Conservation (phyloP, 345 rosid genomes). For the Populus pruinosa region DNA sequence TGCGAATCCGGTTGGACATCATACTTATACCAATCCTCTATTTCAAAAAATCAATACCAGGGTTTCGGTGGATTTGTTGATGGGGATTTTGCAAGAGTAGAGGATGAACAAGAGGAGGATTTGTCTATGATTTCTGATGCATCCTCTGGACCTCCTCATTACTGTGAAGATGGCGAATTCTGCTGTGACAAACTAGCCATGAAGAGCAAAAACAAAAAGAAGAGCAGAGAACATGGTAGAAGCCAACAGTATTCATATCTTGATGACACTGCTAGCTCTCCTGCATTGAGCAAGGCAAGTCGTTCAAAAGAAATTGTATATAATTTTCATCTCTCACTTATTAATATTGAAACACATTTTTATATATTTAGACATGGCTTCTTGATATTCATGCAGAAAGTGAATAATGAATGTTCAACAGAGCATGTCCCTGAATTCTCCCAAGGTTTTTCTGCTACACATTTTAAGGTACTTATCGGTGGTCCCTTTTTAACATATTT, state of each 20-base stretch:
- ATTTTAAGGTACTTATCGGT: constrained; percentile 33
- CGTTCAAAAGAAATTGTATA: neutral
- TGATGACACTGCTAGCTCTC: constrained; percentile 82
- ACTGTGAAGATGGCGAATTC: constrained; percentile 30
- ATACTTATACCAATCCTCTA: constrained; percentile 63
- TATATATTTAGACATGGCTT: neutral
- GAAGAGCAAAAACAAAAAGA: constrained; percentile 37
- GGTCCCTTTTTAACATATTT: neutral
- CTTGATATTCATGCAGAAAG: constrained; percentile 30
- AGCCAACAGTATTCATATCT: constrained; percentile 41
- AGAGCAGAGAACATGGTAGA: constrained; percentile 30
- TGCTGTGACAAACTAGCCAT: constrained; percentile 31
- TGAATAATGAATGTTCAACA: constrained; percentile 31
- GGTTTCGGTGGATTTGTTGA: constrained; percentile 22
- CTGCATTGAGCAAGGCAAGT: constrained; percentile 49
- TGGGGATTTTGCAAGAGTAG: constrained; percentile 14
- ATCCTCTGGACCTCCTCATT: constrained; percentile 71
- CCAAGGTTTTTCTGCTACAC: constrained; percentile 47
- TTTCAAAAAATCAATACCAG: constrained; percentile 26
- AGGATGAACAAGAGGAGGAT: constrained; percentile 45
- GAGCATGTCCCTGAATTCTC: constrained; percentile 39
- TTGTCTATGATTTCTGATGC: constrained; percentile 93
- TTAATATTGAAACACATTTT: too few relatives aligned
- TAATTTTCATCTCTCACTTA: neutral
- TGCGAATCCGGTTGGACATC: constrained; percentile 89